A percentile compares a stretch with the other conserved stretches of the same genome.
phyloP scores from a whole-genome alignment of 2,329 filamentous ascomycete species.

The Lomentospora prolificans region DNA sequence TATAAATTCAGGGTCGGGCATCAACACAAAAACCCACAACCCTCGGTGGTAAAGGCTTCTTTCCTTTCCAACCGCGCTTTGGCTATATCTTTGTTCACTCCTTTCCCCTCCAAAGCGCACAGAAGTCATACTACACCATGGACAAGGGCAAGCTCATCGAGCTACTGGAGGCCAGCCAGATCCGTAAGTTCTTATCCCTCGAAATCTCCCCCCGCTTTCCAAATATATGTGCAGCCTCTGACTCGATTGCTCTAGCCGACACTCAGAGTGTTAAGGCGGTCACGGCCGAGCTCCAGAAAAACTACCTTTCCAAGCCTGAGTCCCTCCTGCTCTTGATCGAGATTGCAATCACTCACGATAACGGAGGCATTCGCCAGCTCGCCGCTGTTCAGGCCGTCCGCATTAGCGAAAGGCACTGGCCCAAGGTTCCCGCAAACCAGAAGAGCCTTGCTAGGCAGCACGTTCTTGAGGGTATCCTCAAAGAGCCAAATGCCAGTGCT shows the following conservation, averaged over 20 bases:
- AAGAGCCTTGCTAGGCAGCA: conserved; percentile 73
- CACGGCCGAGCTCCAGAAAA: conserved; percentile 82
- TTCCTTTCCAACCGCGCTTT: conserved; percentile 2
- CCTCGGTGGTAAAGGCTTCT: conserved; percentile 2
- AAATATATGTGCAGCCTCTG: conserved; percentile 17
- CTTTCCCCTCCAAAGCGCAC: background rate
- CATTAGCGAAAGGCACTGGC: conserved; percentile 80
- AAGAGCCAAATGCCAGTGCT: conserved; percentile 65
- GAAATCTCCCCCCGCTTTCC: conserved; percentile 5
- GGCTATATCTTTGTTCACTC: background rate
- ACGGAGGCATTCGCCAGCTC: conserved; percentile 69
- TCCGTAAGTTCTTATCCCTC: conserved; percentile 52
- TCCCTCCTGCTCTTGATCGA: conserved; percentile 81
- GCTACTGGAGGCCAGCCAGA: conserved; percentile 78
- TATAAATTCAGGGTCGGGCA: conserved; percentile 8
- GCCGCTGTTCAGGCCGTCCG: conserved; percentile 84
- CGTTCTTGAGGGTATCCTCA: conserved; percentile 73
- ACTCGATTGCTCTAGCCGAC: conserved; percentile 53
- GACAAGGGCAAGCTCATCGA: conserved; percentile 65
- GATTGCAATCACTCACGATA: conserved; percentile 70
- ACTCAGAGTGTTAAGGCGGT: conserved; percentile 83
- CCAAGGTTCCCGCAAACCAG: conserved; percentile 59
- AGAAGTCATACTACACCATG: conserved; percentile 20
- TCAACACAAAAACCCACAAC: conserved; percentile 5
- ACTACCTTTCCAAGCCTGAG: conserved; percentile 80